Evolutionary conservation across 2,329 filamentous ascomycete genomes (phyloP).

Genomic region (Albifimbria verrucaria): DNA sequence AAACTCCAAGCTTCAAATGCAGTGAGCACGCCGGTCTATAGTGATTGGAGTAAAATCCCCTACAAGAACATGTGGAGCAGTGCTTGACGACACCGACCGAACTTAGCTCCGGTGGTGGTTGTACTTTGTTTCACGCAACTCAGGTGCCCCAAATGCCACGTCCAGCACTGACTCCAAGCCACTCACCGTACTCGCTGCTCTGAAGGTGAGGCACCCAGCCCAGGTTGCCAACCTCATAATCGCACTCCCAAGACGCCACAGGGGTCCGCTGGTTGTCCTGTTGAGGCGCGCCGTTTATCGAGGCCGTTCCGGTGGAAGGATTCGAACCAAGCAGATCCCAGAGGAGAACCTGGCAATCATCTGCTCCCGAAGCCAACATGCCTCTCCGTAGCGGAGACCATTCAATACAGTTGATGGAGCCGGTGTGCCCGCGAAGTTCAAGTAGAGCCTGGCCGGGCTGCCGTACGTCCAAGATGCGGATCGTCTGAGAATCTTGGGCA

Average conservation of each 20-base stretch:
- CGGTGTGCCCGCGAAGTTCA: conserved; percentile 84
- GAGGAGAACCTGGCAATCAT: conserved; percentile 86
- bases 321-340: conserved; percentile 82
- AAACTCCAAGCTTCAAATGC: neutral
- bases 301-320: conserved; percentile 37
- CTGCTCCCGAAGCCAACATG: conserved; percentile 84
- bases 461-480: conserved; percentile 92
- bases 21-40: neutral
- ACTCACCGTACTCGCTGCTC: conserved; percentile 70
- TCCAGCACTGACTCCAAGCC: conserved; percentile 79
- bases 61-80: neutral
- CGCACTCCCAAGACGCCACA: conserved; percentile 76
- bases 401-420: conserved; percentile 87
- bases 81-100: too few relatives aligned
- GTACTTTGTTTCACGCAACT: conserved; percentile 22
- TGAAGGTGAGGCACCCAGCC: conserved; percentile 76
- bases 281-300: conserved; percentile 47
- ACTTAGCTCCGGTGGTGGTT: neutral
- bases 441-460: conserved; percentile 94
- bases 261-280: conserved; percentile 62
- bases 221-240: conserved; percentile 82
- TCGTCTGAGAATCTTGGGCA: conserved; percentile 85
- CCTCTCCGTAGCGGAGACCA: conserved; percentile 89
- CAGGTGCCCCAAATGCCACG: conserved; percentile 77
- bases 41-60: neutral